Evolutionary conservation across 75 land plant genomes (phyloP).

Genomic region (Pinus albicaulis): DNA sequence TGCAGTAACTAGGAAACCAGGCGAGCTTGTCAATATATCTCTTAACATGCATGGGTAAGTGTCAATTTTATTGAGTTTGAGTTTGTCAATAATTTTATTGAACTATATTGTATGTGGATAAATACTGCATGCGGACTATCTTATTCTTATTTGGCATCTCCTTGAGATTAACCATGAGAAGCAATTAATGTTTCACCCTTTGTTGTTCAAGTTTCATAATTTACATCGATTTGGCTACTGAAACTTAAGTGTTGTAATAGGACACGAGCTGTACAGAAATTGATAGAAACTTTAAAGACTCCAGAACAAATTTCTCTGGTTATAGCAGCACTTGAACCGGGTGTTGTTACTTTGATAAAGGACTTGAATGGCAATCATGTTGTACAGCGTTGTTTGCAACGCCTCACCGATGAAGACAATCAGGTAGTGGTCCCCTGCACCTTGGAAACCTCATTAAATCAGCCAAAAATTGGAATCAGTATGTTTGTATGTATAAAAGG

Average conservation of each 20-base stretch:
- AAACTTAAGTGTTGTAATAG: conserved; percentile 22
- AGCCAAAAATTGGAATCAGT: background rate
- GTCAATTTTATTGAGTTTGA: background rate
- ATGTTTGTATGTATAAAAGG: background rate
- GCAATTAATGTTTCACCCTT: background rate
- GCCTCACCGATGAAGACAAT: conserved; percentile 43
- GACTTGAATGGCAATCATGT: conserved; percentile 86
- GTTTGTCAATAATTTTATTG: background rate
- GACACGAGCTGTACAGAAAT: conserved; percentile 89
- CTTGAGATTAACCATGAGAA: background rate
- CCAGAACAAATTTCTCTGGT: conserved; percentile 57
- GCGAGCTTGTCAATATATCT: conserved; percentile 34
- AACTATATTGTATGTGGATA: background rate
- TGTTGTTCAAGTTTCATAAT: background rate
- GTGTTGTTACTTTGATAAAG: conserved; percentile 54
- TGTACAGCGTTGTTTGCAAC: conserved; percentile 68
- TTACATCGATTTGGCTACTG: background rate
- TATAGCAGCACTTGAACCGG: conserved; percentile 47
- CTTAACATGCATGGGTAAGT: conserved; percentile 51
- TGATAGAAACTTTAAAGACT: conserved; percentile 63
- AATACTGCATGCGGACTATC: background rate
- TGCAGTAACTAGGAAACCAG: conserved; percentile 36
- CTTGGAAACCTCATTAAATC: background rate
- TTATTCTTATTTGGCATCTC: background rate
- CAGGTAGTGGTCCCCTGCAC: conserved; percentile 30